Base-by-base conservation (phyloP, 2,329 filamentous ascomycete species). In the Aspergillus pseudoglaucus region DNA sequence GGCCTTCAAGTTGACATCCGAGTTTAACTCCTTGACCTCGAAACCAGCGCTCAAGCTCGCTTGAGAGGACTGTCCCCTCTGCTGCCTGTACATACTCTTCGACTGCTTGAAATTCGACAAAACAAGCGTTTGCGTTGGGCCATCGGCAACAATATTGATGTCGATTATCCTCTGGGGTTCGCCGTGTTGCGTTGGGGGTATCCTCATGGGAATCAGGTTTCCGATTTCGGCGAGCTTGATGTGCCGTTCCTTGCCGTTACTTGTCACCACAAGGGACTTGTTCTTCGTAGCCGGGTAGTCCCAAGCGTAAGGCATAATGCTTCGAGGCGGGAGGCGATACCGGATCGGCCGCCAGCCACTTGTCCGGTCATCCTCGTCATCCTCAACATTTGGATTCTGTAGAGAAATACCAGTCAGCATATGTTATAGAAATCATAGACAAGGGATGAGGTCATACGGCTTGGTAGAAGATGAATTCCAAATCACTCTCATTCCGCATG, bases 251-350 rank as follows among this genome's bases (percentile, higher is more conserved):
- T 85, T 88, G 52, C 84, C 83, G 60, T 85, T 83, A 6, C 85
- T 85, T 46, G 77, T 84, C 62, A 98, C 82, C 44, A 97, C 83
- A 35, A 98, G 81, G 65, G 96, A 93, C 61, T 93, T 95, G 71
- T 88, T 86, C 71, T 95, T 96, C n/a, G 90, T 90, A 1, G 93
- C 91, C 1, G 93, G 94, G 70, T 95, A 98, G 64, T 98, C 94
- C 93, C 93, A 98, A 1, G 93, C 91, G 62, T 98, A 98, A 0
- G 94, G 93, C 93, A 98, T 98, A 68, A 98, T 96, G 68, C 91
- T 97, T 51, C 93, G 80, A 10, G 91, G 84, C 2, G 94, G 94
- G 25, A 98, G 76, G 27, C 91, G 85, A 70, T 98, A 98, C 46
- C 89, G 80, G 52, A 98, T 88, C 2, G 90, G 90, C 54, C 88